Evolutionary conservation across 768 basidiomycete species (phyloP).

Genomic region (Tephrocybe sp.): DNA sequence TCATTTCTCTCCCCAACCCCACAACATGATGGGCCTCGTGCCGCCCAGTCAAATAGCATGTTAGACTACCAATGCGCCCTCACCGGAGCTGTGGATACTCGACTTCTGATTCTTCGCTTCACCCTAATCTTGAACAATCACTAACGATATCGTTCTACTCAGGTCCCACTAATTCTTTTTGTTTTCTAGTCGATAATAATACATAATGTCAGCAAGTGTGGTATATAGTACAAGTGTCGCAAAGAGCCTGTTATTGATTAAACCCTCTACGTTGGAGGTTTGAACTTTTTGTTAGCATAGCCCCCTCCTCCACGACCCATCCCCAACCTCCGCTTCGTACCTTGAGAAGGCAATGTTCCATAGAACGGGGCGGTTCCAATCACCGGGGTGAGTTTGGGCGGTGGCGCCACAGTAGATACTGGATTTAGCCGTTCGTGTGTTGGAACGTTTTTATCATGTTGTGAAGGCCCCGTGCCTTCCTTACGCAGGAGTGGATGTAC

Average conservation of each 20-base stretch:
- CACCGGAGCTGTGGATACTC: slow-evolving; percentile 40
- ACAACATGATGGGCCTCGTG: slow-evolving; percentile 38
- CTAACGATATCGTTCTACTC: slow-evolving; percentile 3
- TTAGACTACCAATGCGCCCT: slow-evolving; percentile 50
- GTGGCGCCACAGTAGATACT: slow-evolving; percentile 9
- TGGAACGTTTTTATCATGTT: neutral
- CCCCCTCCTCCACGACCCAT: slow-evolving; percentile 54
- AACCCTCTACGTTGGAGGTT: slow-evolving; percentile 39
- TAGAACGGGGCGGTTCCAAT: neutral
- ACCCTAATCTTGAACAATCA: neutral
- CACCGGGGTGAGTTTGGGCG: slow-evolving; percentile 8
- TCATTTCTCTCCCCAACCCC: neutral
- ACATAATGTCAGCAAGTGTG: neutral
- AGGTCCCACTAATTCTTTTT: slow-evolving; percentile 1
- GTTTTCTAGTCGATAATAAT: too few species aligned
- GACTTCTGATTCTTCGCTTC: slow-evolving; percentile 29
- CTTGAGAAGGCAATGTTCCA: slow-evolving; percentile 15
- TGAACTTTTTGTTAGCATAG: slow-evolving; percentile 74
- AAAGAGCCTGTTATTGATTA: neutral
- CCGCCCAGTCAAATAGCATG: slow-evolving; percentile 45
- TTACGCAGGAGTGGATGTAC: slow-evolving; percentile 6
- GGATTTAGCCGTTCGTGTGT: slow-evolving; percentile 1
- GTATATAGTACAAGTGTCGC: neutral
- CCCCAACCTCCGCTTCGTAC: slow-evolving; percentile 58
- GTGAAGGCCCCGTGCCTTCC: neutral